Evolutionary conservation across 2,329 filamentous ascomycete genomes (phyloP).

Genomic region (Aspergillus sp.): DNA sequence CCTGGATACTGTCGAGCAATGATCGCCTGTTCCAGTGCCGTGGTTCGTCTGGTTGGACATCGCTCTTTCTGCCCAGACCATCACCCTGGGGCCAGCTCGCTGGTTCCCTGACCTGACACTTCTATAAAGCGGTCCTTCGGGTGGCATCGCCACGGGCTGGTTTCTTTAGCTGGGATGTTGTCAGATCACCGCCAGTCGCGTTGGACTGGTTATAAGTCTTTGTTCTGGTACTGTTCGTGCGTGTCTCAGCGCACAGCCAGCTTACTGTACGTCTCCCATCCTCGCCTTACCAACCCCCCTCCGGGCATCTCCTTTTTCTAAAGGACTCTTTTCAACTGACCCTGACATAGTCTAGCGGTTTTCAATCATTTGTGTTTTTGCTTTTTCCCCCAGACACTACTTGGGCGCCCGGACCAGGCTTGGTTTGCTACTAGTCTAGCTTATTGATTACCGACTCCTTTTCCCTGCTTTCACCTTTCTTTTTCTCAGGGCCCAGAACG

Average conservation of each 20-base stretch:
- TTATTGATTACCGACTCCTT: slow-evolving; percentile 10
- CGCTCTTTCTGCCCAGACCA: slow-evolving; percentile 14
- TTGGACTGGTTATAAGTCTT: background rate
- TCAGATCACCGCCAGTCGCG: background rate
- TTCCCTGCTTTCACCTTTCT: slow-evolving; percentile 1
- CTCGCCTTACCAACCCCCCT: background rate
- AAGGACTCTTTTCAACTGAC: background rate
- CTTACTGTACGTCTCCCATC: background rate
- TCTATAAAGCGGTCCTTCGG: slow-evolving; percentile 5
- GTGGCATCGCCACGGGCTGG: slow-evolving; percentile 4
- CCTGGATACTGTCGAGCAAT: slow-evolving; percentile 14
- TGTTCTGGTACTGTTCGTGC: background rate
- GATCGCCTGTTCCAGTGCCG: slow-evolving; percentile 15
- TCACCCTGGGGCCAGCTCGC: background rate
- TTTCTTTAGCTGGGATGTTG: background rate
- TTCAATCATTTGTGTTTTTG: background rate
- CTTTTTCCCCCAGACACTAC: background rate
- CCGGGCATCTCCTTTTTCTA: background rate
- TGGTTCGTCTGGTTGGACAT: slow-evolving; percentile 18
- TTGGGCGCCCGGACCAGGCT: slow-evolving; percentile 3
- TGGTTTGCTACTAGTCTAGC: slow-evolving; percentile 9
- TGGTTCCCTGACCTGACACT: background rate
- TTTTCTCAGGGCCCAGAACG: slow-evolving; percentile 10
- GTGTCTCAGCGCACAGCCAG: background rate
- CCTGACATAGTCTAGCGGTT: background rate